Evolutionary conservation across 2,329 filamentous ascomycete genomes (phyloP), one percentile per base, ranked within the genome.

Genomic region (Fusarium guadeloupense): DNA sequence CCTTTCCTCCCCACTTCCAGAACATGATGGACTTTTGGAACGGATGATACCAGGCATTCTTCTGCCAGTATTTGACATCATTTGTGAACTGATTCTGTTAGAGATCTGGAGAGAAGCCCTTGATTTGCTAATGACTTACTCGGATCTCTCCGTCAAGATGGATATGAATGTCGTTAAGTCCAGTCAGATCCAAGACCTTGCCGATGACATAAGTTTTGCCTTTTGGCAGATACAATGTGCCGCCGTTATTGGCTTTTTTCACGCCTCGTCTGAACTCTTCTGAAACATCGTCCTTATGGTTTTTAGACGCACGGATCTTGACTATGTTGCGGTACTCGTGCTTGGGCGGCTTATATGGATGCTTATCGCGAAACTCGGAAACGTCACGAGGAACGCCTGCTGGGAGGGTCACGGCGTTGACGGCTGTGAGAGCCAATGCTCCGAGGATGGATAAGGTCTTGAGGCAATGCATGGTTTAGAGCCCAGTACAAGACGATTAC

Each of bases 1-100:
- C 76, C 59, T 83, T 79, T 10, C 86, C 85, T 50, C 85, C 85
- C 85, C 85, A 88, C 44, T 85, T 83, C 82, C 84, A 87, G 67
- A 87, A 88, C 51, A 84, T 84, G 50, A 87, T 83, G 4, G 81
- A 85, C 58, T 80, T 77, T 62, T 80, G 76, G 64, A 80, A 79
- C 0, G 76, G 74, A 48, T 80, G 75, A 13, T 66, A 66, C 67
- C 75, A 79, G 31, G 77, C 72, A 50, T 78, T 72, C 13, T 69
- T 58, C 63, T 80, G 78, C 78, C 78, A 80, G 68, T 77, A 79
- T 5, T 73, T 61, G 4, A 77, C 78, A 52, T 80, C 75, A 19
- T 80, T 74, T 51, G 77, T 80, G 61, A 80, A 80, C 66, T 73
- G n/a, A 0, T 1, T 0, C 9, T 13, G 20, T 69, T 6, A 35